These are phyloP conservation scores for Podila epicladia DNA, from an alignment of 192 early-diverging fungal genomes.

Conservation along the genomic window DNA sequence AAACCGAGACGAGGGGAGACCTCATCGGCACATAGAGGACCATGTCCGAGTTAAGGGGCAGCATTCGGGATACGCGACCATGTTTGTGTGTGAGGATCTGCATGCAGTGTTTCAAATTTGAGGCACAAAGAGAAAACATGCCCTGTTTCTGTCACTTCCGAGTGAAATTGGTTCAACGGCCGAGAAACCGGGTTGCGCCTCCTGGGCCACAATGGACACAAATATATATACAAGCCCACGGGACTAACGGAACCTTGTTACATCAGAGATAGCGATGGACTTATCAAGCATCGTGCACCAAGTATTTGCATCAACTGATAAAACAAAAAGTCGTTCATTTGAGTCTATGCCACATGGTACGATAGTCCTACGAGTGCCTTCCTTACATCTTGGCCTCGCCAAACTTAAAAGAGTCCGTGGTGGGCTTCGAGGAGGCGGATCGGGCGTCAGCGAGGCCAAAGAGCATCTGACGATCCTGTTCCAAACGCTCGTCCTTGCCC, in stretches of 20 bases:
- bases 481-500: conserved; percentile 33
- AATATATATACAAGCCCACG: too few species aligned
- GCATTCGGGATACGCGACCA: conserved; percentile 1
- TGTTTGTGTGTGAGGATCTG: not conserved
- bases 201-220: too few species aligned
- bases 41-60: not conserved
- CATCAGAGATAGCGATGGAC: too few species aligned
- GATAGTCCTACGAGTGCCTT: too few species aligned
- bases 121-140: not conserved
- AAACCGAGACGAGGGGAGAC: not conserved
- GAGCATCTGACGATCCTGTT: conserved; percentile 37
- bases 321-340: too few species aligned
- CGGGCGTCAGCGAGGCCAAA: conserved; percentile 38
- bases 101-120: conserved; percentile 2
- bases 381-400: conserved; percentile 35
- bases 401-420: conserved; percentile 1
- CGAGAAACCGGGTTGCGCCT: too few species aligned
- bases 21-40: not conserved
- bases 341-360: not conserved
- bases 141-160: not conserved
- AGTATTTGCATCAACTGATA: too few species aligned
- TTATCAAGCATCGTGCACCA: too few species aligned
- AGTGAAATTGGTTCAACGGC: not conserved
- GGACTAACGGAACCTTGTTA: too few species aligned
- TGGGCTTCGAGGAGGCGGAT: not conserved